These are phyloP conservation scores for Pseudonectria foliicola DNA, from an alignment of 2,329 filamentous ascomycete species.

Conservation along the genomic window DNA sequence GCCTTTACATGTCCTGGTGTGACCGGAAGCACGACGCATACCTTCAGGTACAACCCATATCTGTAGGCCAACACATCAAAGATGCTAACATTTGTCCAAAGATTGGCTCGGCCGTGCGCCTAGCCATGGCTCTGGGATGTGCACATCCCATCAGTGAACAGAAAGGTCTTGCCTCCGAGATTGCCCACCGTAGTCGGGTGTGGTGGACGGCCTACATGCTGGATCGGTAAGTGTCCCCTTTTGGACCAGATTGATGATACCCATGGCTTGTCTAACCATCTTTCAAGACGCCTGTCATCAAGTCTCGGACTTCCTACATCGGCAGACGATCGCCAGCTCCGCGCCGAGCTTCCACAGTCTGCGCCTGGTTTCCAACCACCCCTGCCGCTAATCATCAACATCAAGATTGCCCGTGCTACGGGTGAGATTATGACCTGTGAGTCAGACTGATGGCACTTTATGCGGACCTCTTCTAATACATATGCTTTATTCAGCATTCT, in stretches of 20 bases:
- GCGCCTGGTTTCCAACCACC: conserved; percentile 20
- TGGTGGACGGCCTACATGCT: conserved; percentile 26
- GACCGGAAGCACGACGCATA: conserved; percentile 23
- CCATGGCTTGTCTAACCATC: neutral
- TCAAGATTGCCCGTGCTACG: conserved; percentile 20
- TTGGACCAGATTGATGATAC: too few species aligned
- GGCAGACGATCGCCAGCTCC: conserved; percentile 21
- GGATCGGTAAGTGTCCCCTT: conserved; percentile 16
- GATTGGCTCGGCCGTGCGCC: conserved; percentile 20
- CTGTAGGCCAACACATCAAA: too few species aligned
- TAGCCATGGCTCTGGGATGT: conserved; percentile 21
- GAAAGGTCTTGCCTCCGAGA: conserved; percentile 19
- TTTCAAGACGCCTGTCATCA: conserved; percentile 18
- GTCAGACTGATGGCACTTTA: neutral
- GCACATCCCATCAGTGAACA: conserved; percentile 19
- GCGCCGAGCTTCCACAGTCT: conserved; percentile 18
- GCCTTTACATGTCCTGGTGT: conserved; percentile 22
- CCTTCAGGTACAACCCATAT: conserved; percentile 14
- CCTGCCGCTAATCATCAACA: conserved; percentile 19
- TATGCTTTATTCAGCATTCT: conserved; percentile 11
- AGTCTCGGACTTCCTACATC: conserved; percentile 19
- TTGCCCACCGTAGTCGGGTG: conserved; percentile 17
- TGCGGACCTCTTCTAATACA: neutral
- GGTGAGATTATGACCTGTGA: conserved; percentile 23
- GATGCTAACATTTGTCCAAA: conserved; percentile 1